A percentile compares a stretch with the other conserved stretches of the same genome.
phyloP scores from a whole-genome alignment of 192 early-diverging fungal species.

The Umbelopsis isabellina region DNA sequence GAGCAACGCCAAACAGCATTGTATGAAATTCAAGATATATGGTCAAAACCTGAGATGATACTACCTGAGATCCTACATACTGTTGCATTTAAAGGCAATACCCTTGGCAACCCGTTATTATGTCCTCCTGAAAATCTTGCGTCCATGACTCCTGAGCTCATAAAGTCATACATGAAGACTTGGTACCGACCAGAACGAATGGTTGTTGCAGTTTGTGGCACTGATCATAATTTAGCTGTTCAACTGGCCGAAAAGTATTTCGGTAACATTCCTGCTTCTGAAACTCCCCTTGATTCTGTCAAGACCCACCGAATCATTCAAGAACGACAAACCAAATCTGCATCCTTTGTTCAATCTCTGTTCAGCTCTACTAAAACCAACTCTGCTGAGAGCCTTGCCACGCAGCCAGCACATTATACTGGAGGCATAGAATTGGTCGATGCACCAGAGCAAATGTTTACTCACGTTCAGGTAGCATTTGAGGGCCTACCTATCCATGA shows the following conservation, averaged over 20 bases:
- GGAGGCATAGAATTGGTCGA: constrained; percentile 80
- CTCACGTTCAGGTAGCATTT: constrained; percentile 91
- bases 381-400: constrained; percentile 38
- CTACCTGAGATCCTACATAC: constrained; percentile 89
- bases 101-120: constrained; percentile 80
- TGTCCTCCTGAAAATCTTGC: constrained; percentile 72
- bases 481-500: constrained; percentile 81
- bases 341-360: constrained; percentile 35
- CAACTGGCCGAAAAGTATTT: constrained; percentile 72
- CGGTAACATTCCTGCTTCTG: constrained; percentile 61
- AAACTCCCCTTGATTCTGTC: constrained; percentile 30
- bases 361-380: constrained; percentile 16
- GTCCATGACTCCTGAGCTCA: constrained; percentile 65
- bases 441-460: constrained; percentile 70
- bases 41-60: constrained; percentile 82
- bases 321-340: constrained; percentile 34
- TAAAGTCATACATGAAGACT: constrained; percentile 71
- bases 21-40: constrained; percentile 90
- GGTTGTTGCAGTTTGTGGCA: constrained; percentile 85
- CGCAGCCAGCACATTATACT: constrained; percentile 69
- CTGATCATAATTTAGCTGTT: constrained; percentile 83
- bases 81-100: constrained; percentile 76
- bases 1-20: constrained; percentile 76
- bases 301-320: constrained; percentile 25
- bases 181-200: constrained; percentile 95